phyloP scores from a whole-genome alignment of 345 rosid genomes.

The Lenwebbia sp. region DNA sequence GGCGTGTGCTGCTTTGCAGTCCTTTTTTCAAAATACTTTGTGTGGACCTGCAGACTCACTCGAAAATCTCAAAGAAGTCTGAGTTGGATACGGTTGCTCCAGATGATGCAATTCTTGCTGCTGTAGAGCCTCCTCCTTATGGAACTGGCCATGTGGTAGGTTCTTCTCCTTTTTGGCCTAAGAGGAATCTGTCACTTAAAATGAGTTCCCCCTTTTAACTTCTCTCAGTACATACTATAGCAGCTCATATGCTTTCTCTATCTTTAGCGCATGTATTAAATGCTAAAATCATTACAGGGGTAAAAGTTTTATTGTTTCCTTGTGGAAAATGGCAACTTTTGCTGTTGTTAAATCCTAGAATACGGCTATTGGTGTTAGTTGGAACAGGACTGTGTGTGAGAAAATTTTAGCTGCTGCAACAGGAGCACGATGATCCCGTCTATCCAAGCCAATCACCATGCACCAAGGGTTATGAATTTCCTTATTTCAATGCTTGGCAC shows the following conservation, averaged over 20 bases:
- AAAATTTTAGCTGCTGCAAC: neutral
- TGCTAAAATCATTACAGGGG: neutral
- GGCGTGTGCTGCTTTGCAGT: neutral
- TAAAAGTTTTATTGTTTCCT: neutral
- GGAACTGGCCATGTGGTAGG: slow-evolving; percentile 67
- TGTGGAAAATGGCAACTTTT: neutral
- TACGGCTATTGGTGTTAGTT: neutral
- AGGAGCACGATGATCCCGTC: neutral
- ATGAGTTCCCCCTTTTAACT: neutral
- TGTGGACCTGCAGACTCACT: slow-evolving; percentile 60
- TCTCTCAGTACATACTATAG: neutral
- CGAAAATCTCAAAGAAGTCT: slow-evolving; percentile 36
- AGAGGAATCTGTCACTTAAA: neutral
- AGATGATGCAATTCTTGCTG: slow-evolving; percentile 27
- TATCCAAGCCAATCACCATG: neutral
- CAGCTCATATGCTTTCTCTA: neutral
- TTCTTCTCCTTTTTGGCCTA: slow-evolving; percentile 3
- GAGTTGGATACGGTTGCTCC: slow-evolving; percentile 17
- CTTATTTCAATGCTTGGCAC: neutral
- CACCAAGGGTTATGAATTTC: neutral
- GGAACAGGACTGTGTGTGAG: neutral
- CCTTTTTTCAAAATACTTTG: neutral
- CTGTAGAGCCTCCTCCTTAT: slow-evolving; percentile 52
- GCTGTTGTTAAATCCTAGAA: neutral
- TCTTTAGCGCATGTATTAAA: neutral